Evolutionary conservation across 768 basidiomycete species (phyloP).

Genomic region (Mycena alexandri): DNA sequence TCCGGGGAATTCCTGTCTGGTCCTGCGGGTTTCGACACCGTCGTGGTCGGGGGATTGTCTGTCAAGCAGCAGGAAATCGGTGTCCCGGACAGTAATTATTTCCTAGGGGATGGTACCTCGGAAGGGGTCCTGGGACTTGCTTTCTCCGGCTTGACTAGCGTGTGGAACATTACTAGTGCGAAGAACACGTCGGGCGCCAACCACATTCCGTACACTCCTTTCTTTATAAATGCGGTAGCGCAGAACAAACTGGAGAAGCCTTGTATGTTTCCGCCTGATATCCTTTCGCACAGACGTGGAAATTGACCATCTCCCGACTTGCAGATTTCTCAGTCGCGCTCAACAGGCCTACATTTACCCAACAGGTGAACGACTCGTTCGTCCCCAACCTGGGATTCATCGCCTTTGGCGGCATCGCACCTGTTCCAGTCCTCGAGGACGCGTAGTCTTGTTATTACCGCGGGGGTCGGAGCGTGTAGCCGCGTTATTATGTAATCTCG

Average conservation of each 20-base stretch:
- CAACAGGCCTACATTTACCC: conserved; percentile 35
- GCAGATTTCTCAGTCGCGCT: conserved; percentile 39
- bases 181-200: conserved; percentile 11
- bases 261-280: conserved; percentile 20
- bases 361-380: conserved; percentile 27
- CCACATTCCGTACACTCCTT: conserved; percentile 34
- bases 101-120: conserved; percentile 22
- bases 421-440: conserved; percentile 28
- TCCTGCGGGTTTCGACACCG: conserved; percentile 37
- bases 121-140: conserved; percentile 35
- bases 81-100: conserved; percentile 25
- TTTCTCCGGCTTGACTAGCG: conserved; percentile 36
- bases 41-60: conserved; percentile 34
- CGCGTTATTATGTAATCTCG: too few species aligned
- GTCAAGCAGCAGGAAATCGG: conserved; percentile 38
- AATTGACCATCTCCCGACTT: not conserved
- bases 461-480: too few species aligned
- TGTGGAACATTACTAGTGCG: conserved; percentile 31
- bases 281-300: not conserved
- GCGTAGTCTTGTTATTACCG: too few species aligned
- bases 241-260: conserved; percentile 32
- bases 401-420: conserved; percentile 43
- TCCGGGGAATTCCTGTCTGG: conserved; percentile 37
- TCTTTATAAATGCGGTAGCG: conserved; percentile 37
- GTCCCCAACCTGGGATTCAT: conserved; percentile 37